phyloP scores from a whole-genome alignment of 306 rosid species.

The Dryas octopetala region DNA sequence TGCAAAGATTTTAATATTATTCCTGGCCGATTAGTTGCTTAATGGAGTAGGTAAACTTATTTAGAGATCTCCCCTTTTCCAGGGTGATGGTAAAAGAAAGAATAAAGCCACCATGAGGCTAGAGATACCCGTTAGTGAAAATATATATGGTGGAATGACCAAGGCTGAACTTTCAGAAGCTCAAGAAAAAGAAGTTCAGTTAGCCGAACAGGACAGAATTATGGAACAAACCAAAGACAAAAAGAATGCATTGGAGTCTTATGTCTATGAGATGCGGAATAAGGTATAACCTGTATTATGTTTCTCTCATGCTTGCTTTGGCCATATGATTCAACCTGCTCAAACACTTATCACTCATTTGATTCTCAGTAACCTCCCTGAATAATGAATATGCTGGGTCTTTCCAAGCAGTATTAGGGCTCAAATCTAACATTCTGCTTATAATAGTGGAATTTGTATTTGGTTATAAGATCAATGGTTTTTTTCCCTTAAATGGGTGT shows the following conservation, averaged over 20 bases:
- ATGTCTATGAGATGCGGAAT: constrained; percentile 88
- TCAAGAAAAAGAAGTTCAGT: constrained; percentile 59
- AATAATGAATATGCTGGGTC: background rate
- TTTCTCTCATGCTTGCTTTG: constrained; percentile 16
- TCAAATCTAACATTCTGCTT: background rate
- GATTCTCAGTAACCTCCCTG: background rate
- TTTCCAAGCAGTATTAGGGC: constrained; percentile 2
- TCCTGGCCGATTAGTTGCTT: background rate
- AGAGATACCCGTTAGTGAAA: constrained; percentile 62
- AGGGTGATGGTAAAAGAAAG: constrained; percentile 56
- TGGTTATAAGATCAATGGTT: background rate
- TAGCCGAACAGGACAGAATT: constrained; percentile 70
- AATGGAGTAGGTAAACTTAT: constrained; percentile 7
- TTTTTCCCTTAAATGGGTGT: background rate
- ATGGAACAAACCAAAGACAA: constrained; percentile 85
- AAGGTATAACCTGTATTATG: constrained; percentile 57
- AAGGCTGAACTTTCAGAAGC: constrained; percentile 72
- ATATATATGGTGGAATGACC: constrained; percentile 75
- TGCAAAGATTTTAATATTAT: constrained; percentile 1
- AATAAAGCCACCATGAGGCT: constrained; percentile 53
- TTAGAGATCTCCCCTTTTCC: constrained; percentile 31
- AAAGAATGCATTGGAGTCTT: constrained; percentile 92
- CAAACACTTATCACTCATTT: constrained; percentile 15
- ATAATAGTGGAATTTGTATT: background rate
- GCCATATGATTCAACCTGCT: constrained; percentile 27